phyloP scores from a whole-genome alignment of 345 rosid species.

The Litchi chinensis region DNA sequence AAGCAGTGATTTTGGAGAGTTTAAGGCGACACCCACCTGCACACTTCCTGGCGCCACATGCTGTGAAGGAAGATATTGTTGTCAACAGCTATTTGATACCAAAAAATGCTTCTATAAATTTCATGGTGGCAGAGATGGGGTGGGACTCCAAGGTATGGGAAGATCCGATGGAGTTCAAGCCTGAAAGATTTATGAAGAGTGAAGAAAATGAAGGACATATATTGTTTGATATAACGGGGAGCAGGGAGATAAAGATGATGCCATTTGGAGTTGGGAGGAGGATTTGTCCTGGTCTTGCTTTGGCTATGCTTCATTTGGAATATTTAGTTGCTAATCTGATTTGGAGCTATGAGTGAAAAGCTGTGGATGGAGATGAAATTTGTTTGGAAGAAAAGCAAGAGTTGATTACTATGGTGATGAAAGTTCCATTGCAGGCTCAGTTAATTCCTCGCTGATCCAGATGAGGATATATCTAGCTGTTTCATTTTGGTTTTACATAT shows the following conservation, averaged over 20 bases:
- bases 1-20: constrained; percentile 23
- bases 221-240: constrained; percentile 20
- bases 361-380: constrained; percentile 12
- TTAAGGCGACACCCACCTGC: constrained; percentile 21
- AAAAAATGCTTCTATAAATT: constrained; percentile 13
- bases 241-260: constrained; percentile 6
- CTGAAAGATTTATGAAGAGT: constrained; percentile 20
- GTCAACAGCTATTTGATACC: constrained; percentile 20
- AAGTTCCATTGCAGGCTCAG: neutral
- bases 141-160: constrained; percentile 23
- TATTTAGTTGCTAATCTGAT: constrained; percentile 22
- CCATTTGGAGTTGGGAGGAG: constrained; percentile 28
- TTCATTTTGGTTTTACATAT: too few relatives aligned
- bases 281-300: constrained; percentile 18
- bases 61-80: constrained; percentile 9
- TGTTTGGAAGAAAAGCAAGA: neutral
- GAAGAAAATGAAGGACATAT: neutral
- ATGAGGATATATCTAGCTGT: neutral
- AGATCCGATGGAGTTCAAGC: constrained; percentile 29
- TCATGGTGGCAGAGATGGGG: constrained; percentile 27
- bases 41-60: constrained; percentile 22
- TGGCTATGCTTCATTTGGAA: constrained; percentile 27
- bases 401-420: neutral
- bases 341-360: constrained; percentile 19
- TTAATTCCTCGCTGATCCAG: neutral